Evolutionary conservation across 2,329 filamentous ascomycete species (phyloP).

Genomic region (Bipolaris cookei): DNA sequence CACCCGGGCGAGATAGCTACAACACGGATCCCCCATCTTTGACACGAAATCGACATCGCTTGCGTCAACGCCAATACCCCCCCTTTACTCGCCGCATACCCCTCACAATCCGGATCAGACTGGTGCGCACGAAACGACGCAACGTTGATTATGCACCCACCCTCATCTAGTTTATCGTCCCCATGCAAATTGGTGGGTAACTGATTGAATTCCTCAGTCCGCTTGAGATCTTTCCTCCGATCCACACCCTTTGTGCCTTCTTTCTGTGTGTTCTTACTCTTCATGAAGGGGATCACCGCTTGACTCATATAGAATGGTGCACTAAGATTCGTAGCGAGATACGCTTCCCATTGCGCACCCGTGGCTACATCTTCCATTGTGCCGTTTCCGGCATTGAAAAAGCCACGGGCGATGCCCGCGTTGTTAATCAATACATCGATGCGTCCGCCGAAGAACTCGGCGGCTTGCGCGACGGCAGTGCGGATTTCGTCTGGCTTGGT

Average conservation of each 20-base stretch:
- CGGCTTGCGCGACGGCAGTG: constrained; percentile 43
- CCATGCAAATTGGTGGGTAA: constrained; percentile 29
- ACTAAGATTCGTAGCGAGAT: constrained; percentile 31
- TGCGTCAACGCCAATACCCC: constrained; percentile 58
- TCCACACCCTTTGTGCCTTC: constrained; percentile 20
- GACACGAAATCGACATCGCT: constrained; percentile 55
- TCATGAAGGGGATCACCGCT: constrained; percentile 32
- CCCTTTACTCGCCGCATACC: constrained; percentile 58
- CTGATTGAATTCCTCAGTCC: constrained; percentile 28
- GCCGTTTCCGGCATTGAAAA: constrained; percentile 32
- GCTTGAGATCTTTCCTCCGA: constrained; percentile 27
- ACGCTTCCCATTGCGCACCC: constrained; percentile 33
- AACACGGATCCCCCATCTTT: constrained; percentile 52
- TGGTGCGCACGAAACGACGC: constrained; percentile 59
- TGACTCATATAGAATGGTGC: constrained; percentile 33
- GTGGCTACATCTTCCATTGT: constrained; percentile 34
- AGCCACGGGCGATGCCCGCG: constrained; percentile 32
- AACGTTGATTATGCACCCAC: constrained; percentile 52
- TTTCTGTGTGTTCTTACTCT: constrained; percentile 25
- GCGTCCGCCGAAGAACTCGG: constrained; percentile 47
- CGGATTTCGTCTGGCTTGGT: constrained; percentile 34
- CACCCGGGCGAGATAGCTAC: constrained; percentile 59
- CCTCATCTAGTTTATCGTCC: constrained; percentile 31
- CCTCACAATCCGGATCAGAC: constrained; percentile 57
- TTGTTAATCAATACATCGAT: constrained; percentile 44